phyloP scores from a whole-genome alignment of 192 early-diverging fungal genomes.

The Podila minutissima region DNA sequence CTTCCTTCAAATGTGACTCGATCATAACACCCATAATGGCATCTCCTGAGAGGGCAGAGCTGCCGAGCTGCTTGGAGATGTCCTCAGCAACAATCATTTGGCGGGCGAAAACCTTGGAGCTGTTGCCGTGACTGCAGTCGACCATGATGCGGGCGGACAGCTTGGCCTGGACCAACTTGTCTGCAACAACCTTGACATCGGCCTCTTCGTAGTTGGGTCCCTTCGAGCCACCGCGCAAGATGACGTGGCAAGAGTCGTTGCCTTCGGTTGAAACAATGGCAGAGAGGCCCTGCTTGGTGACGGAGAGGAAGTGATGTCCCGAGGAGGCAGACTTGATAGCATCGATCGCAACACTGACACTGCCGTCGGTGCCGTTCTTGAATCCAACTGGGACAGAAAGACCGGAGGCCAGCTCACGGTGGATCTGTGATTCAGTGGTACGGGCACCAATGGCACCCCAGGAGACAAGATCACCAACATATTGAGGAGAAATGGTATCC shows the following conservation, averaged over 20 bases:
- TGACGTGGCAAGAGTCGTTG: slow-evolving; percentile 93
- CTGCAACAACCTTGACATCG: slow-evolving; percentile 66
- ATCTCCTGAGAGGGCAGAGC: slow-evolving; percentile 71
- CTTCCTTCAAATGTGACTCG: slow-evolving; percentile 92
- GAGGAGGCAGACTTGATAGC: slow-evolving; percentile 90
- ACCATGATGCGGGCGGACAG: slow-evolving; percentile 83
- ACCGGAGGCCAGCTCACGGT: slow-evolving; percentile 85
- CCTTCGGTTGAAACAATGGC: slow-evolving; percentile 89
- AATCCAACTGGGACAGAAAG: slow-evolving; percentile 85
- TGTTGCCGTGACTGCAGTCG: slow-evolving; percentile 98
- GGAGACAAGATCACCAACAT: slow-evolving; percentile 78
- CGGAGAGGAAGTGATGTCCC: slow-evolving; percentile 82
- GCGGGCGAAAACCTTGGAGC: slow-evolving; percentile 83
- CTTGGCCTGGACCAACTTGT: slow-evolving; percentile 69
- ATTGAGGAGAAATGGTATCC: slow-evolving; percentile 87
- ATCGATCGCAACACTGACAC: slow-evolving; percentile 87
- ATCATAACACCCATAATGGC: slow-evolving; percentile 96
- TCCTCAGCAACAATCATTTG: slow-evolving; percentile 84
- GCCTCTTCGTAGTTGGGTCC: slow-evolving; percentile 92
- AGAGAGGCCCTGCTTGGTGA: slow-evolving; percentile 87
- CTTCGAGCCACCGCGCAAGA: slow-evolving; percentile 86
- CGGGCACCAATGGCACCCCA: slow-evolving; percentile 87
- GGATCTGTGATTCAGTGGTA: slow-evolving; percentile 87
- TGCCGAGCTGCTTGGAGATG: slow-evolving; percentile 65
- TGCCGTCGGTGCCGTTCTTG: slow-evolving; percentile 87